A percentile compares a stretch with the other conserved stretches of the same genome.
phyloP scores from a whole-genome alignment of 2,329 filamentous ascomycete genomes.

The Teratosphaeria destructans region DNA sequence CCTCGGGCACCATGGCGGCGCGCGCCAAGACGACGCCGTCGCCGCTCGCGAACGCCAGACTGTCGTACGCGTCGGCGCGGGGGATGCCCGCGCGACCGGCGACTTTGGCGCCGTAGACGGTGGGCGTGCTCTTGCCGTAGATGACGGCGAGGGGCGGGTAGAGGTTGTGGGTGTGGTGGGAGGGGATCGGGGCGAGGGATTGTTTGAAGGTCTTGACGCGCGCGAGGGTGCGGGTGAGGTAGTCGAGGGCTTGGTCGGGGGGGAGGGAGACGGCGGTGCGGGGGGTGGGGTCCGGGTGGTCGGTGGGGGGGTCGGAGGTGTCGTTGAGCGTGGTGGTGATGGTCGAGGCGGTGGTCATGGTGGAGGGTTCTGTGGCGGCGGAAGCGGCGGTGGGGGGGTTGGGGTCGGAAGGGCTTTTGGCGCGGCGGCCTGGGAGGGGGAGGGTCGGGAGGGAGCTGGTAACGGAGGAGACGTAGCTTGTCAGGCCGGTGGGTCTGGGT shows the following conservation, averaged over 20 bases:
- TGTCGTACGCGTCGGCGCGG: conserved; percentile 69
- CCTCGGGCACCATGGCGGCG: conserved; percentile 73
- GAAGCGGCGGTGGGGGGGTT: conserved; percentile 10
- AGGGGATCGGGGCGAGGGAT: conserved; percentile 54
- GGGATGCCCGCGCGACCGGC: conserved; percentile 62
- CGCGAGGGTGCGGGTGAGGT: conserved; percentile 64
- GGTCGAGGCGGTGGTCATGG: conserved; percentile 18
- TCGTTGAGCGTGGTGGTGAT: conserved; percentile 33
- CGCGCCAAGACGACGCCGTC: conserved; percentile 82
- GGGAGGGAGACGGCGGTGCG: conserved; percentile 43
- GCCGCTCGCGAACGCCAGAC: conserved; percentile 74
- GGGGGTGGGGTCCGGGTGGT: conserved; percentile 9
- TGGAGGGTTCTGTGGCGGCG: conserved; percentile 19
- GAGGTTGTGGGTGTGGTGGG: conserved; percentile 52
- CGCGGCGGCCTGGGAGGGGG: conserved; percentile 11
- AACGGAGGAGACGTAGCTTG: conserved; percentile 37
- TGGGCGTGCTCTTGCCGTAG: conserved; percentile 79
- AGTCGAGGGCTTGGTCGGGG: conserved; percentile 47
- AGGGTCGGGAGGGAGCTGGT: conserved; percentile 30
- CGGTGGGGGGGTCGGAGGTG: conserved; percentile 19
- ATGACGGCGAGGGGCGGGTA: conserved; percentile 78
- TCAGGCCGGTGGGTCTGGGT: conserved; percentile 29
- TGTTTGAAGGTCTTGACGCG: conserved; percentile 65
- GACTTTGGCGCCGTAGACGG: conserved; percentile 72
- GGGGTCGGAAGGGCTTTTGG: conserved; percentile 7